Conservation (phyloP, 139 green algal genomes). For the Edaphochlamys debaryana region DNA sequence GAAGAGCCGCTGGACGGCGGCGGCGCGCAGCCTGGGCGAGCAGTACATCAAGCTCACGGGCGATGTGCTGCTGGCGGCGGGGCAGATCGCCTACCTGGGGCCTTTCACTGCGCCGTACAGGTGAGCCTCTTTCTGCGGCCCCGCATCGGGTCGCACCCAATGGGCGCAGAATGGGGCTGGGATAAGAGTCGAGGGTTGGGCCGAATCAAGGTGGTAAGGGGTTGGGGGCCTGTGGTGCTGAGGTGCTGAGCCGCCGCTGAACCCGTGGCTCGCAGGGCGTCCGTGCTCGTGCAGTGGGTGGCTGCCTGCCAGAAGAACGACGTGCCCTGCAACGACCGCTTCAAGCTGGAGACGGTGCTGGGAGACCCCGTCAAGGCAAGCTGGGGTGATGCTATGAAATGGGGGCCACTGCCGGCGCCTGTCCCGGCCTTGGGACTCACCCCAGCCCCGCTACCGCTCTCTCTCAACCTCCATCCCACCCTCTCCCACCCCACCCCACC, state of each 20-base stretch:
- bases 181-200: too few relatives aligned
- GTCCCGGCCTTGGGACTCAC: neutral
- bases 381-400: too few relatives aligned
- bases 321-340: constrained; percentile 69
- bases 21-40: constrained; percentile 62
- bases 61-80: constrained; percentile 82
- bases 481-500: neutral
- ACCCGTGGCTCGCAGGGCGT: constrained; percentile 33
- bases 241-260: too few relatives aligned
- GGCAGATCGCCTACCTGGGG: constrained; percentile 82
- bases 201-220: too few relatives aligned
- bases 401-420: too few relatives aligned
- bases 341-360: constrained; percentile 71
- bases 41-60: constrained; percentile 79
- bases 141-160: too few relatives aligned
- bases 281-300: constrained; percentile 59
- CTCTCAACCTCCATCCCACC: neutral
- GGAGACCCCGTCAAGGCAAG: constrained; percentile 74
- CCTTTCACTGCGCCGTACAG: constrained; percentile 84
- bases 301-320: constrained; percentile 48
- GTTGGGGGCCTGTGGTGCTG: too few relatives aligned
- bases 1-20: constrained; percentile 78
- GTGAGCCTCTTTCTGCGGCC: constrained; percentile 11
- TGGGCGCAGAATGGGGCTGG: too few relatives aligned
- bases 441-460: neutral